Evolutionary conservation across 768 basidiomycete genomes (phyloP).

Genomic region (Podaxis sp.): DNA sequence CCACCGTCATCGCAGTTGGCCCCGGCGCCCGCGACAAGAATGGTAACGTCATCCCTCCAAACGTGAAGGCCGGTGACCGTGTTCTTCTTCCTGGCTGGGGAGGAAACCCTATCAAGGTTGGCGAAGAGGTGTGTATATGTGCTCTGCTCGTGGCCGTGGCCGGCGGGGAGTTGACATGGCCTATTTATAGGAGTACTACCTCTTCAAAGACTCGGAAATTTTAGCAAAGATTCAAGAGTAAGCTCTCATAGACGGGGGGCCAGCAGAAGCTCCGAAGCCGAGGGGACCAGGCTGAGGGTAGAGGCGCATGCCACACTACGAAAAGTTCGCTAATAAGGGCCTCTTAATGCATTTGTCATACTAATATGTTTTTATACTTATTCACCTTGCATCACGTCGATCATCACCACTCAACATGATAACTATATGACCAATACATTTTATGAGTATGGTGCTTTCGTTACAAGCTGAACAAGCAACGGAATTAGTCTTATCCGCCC

Average conservation of each 20-base stretch:
- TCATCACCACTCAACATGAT: constrained; percentile 15
- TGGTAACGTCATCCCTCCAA: constrained; percentile 69
- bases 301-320: neutral
- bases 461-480: neutral
- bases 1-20: constrained; percentile 93
- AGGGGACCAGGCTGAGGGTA: neutral
- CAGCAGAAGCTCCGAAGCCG: neutral
- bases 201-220: constrained; percentile 95
- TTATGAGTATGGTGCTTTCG: neutral
- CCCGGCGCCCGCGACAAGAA: constrained; percentile 93
- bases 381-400: constrained; percentile 1
- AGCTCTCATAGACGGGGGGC: constrained; percentile 19
- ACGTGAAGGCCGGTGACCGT: constrained; percentile 86
- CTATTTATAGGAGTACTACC: constrained; percentile 76
- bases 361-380: constrained; percentile 3
- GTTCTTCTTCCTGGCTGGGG: constrained; percentile 97
- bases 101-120: constrained; percentile 93
- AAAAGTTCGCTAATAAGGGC: constrained; percentile 18
- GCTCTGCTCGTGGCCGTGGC: neutral
- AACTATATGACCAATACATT: neutral
- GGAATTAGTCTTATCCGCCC: neutral
- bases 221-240: constrained; percentile 95
- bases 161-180: neutral
- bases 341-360: constrained; percentile 5
- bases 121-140: constrained; percentile 77